phyloP scores from a whole-genome alignment of 2,329 filamentous ascomycete species.

The Pseudopithomyces maydicus region DNA sequence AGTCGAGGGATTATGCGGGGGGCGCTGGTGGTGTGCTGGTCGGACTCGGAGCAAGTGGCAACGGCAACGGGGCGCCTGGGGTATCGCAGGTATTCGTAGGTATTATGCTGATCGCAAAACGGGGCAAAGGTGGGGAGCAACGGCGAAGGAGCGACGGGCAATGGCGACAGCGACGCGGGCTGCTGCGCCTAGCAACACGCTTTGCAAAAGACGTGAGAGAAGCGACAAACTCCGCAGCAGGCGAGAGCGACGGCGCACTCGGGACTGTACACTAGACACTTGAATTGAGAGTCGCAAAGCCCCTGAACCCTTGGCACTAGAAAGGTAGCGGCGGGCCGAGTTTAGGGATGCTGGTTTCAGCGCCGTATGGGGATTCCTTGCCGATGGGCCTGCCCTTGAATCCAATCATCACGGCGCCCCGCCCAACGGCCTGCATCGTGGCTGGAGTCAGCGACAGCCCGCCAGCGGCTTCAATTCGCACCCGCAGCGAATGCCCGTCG shows the following conservation, averaged over 20 bases:
- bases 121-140: constrained; percentile 18
- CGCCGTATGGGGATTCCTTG: background rate
- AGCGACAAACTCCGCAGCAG: background rate
- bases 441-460: constrained; percentile 3
- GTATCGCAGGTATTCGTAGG: constrained; percentile 12
- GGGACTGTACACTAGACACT: background rate
- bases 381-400: background rate
- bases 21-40: constrained; percentile 9
- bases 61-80: constrained; percentile 1
- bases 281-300: background rate
- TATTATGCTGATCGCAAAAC: constrained; percentile 1
- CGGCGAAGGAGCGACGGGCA: constrained; percentile 38
- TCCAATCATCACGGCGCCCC: background rate
- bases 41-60: background rate
- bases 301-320: constrained; percentile 6
- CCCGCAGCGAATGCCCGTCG: constrained; percentile 5
- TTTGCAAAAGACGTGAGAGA: constrained; percentile 6
- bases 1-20: constrained; percentile 26
- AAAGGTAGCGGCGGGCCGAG: background rate
- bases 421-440: background rate
- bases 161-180: background rate
- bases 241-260: background rate
- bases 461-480: background rate
- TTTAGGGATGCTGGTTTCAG: constrained; percentile 1
- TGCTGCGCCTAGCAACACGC: constrained; percentile 6